Conservation (phyloP, 164 flowering plant species). For the Stephania japonica region DNA sequence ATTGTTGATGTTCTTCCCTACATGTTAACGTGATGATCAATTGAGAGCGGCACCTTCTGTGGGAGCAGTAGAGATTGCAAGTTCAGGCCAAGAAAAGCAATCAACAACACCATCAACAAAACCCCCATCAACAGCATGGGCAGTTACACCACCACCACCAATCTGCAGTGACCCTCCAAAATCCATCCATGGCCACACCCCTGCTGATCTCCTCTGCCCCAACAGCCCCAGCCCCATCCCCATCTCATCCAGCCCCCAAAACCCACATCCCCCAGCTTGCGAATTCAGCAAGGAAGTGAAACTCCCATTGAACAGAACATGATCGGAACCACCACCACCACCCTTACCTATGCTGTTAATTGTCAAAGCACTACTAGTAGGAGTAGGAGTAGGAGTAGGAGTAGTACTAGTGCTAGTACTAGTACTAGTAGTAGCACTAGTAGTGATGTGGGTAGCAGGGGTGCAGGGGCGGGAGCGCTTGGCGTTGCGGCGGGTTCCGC, state of each 20-base stretch:
- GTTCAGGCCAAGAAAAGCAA: not conserved
- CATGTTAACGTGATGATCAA: not conserved
- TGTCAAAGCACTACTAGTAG: too few relatives aligned
- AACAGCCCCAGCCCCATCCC: constrained; percentile 16
- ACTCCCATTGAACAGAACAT: constrained; percentile 10
- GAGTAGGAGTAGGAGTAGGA: too few relatives aligned
- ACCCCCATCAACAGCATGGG: not conserved
- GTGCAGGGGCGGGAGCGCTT: constrained; percentile 35
- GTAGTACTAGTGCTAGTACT: too few relatives aligned
- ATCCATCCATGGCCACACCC: not conserved
- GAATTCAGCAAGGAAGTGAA: constrained; percentile 28
- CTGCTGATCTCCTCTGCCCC: constrained; percentile 10
- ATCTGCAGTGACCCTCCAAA: not conserved
- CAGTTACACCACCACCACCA: not conserved
- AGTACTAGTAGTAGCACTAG: too few relatives aligned
- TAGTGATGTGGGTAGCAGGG: not conserved
- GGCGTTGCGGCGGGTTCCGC: constrained; percentile 42
- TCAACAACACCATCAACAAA: not conserved
- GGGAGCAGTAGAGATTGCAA: not conserved
- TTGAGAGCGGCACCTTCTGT: not conserved
- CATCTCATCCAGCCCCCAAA: constrained; percentile 17
- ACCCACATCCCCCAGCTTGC: constrained; percentile 30
- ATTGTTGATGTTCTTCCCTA: too few relatives aligned
- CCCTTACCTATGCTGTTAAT: too few relatives aligned
- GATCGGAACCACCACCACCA: too few relatives aligned